Evolutionary conservation across 495 filamentous ascomycete species (phyloP).

Genomic region (Penicillium egyptiacum): DNA sequence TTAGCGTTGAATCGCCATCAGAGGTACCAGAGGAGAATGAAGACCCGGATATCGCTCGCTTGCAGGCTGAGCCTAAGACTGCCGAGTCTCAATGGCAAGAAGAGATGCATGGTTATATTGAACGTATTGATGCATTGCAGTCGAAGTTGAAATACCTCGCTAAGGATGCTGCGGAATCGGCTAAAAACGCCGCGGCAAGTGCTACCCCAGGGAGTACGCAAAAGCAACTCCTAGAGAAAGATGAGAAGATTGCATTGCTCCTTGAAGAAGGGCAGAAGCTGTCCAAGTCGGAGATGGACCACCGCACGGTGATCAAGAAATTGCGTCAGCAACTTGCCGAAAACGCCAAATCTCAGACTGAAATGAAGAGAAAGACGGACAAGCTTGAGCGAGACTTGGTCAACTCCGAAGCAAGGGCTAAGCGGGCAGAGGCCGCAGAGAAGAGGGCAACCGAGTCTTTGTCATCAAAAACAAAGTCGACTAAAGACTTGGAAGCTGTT

Average conservation of each 20-base stretch:
- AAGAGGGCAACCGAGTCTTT: constrained; percentile 63
- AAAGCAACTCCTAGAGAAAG: constrained; percentile 80
- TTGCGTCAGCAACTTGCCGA: constrained; percentile 67
- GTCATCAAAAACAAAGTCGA: constrained; percentile 62
- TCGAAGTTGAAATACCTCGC: constrained; percentile 86
- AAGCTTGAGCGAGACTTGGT: constrained; percentile 64
- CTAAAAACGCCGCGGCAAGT: constrained; percentile 60
- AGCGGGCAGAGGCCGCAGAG: constrained; percentile 65
- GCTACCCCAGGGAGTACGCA: constrained; percentile 65
- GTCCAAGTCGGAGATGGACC: constrained; percentile 78
- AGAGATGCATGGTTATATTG: constrained; percentile 77
- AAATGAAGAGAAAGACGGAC: constrained; percentile 56
- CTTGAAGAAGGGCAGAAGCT: constrained; percentile 93
- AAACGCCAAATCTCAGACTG: constrained; percentile 49
- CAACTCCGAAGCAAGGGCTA: constrained; percentile 57
- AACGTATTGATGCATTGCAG: constrained; percentile 90
- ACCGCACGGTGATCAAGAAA: constrained; percentile 80
- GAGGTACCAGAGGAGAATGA: constrained; percentile 25
- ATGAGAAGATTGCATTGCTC: constrained; percentile 83
- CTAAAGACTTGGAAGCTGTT: constrained; percentile 68
- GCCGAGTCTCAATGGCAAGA: constrained; percentile 68
- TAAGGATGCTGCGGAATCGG: constrained; percentile 70
- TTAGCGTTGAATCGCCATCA: constrained; percentile 16
- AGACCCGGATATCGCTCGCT: constrained; percentile 44
- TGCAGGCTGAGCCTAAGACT: constrained; percentile 58